Base-by-base conservation (phyloP, 805 yeast species). In the Candida pini region DNA sequence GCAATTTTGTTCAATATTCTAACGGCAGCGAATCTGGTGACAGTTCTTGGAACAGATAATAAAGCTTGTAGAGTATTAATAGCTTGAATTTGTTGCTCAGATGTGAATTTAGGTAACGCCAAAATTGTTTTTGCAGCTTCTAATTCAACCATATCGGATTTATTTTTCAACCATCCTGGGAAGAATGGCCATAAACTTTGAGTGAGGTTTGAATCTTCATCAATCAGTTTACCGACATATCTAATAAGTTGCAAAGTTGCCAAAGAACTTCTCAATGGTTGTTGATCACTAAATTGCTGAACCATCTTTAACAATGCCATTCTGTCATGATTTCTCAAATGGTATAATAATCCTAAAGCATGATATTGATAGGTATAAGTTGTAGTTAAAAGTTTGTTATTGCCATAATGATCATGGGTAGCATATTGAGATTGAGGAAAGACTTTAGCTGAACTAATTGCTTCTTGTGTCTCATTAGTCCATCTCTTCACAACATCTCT, bases 301-400 rank as follows among this genome's bases (percentile, higher is more conserved):
- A 89, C 81, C 67, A 92, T 69, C 61, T 90, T 90, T 72, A 86
- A 74, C 51, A 92, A 68, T 2, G 97, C 95, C 90, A 92, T 87
- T 49, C 83, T 81, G 57, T 92, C 98, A 58, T 83, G 95, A 51
- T 81, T 81, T 58, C 94, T 78, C 60, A 92, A 71, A 49, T 84
- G 83, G 58, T 88, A 89, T 48, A 94, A 66, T 49, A 92, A 71
- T 17, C 96, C 97, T 47, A 92, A 68, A 3, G 98, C 97, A 60
- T 92, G 97, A 63, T 90, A 92, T 67, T 92, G 97, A 39, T 95
- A 73, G 69, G 86, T 81, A 60, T 73, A 78, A 15, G 94, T 76
- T 28, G 90, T 78, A 13, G 77, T 66, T 33, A 90, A 82, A 41
- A 72, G 58, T 37, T 70, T 71, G 35, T 71, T 64, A 41, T 60